A percentile compares a stretch with the other conserved stretches of the same genome.
Conservation (phyloP, 805 yeast species). For the Kodamaea leandrae region DNA sequence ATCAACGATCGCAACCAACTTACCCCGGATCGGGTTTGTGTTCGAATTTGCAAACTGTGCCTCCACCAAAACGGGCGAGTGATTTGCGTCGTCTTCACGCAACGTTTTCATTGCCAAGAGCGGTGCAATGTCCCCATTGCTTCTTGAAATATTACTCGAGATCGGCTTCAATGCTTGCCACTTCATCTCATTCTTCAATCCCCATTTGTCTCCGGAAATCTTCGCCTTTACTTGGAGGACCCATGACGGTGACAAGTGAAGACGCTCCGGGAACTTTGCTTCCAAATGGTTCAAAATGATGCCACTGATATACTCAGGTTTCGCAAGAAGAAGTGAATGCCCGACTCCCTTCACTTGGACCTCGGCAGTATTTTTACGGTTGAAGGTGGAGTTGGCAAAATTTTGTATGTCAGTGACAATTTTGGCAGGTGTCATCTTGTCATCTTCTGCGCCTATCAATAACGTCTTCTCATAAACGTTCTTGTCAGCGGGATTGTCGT, state of each 20-base stretch:
- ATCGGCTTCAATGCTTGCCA: slow-evolving; percentile 60
- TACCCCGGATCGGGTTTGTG: slow-evolving; percentile 35
- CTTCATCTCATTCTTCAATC: slow-evolving; percentile 69
- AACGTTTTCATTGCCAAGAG: slow-evolving; percentile 74
- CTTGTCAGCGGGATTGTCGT: slow-evolving; percentile 31
- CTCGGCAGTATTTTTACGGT: slow-evolving; percentile 1
- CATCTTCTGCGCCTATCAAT: slow-evolving; percentile 59
- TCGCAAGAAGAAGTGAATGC: slow-evolving; percentile 61
- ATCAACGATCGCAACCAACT: slow-evolving; percentile 58
- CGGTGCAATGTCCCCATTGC: slow-evolving; percentile 38
- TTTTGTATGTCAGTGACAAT: slow-evolving; percentile 29
- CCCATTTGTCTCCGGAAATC: slow-evolving; percentile 73
- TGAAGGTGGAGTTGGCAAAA: slow-evolving; percentile 1
- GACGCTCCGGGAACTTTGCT: slow-evolving; percentile 42
- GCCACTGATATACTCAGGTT: slow-evolving; percentile 65
- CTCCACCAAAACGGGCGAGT: slow-evolving; percentile 60
- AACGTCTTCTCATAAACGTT: slow-evolving; percentile 43
- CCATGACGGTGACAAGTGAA: slow-evolving; percentile 67
- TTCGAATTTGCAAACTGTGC: slow-evolving; percentile 31
- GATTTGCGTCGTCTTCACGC: slow-evolving; percentile 58
- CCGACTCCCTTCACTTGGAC: slow-evolving; percentile 50
- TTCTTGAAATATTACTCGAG: slow-evolving; percentile 40
- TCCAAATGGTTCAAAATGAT: slow-evolving; percentile 57
- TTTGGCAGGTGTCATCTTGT: slow-evolving; percentile 50
- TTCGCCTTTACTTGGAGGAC: slow-evolving; percentile 62